These are phyloP conservation scores for Theileria orientalis DNA, from an alignment of 169 alveolate species.

Conservation along the genomic window DNA sequence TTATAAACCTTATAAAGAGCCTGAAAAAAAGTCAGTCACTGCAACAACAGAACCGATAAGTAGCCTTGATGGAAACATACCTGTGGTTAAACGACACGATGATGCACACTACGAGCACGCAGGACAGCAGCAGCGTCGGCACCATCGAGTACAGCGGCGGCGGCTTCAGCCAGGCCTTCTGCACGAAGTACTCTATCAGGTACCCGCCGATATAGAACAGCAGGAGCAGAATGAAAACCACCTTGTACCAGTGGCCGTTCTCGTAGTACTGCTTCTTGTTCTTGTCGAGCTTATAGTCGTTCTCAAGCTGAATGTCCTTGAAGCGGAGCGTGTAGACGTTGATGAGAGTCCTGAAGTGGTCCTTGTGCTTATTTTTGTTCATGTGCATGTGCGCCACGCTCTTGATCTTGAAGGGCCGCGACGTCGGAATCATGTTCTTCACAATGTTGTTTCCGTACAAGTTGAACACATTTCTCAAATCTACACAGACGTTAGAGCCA, in stretches of 20 bases:
- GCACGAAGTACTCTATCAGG: constrained; percentile 23
- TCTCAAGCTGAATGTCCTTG: constrained; percentile 75
- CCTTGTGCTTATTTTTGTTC: constrained; percentile 46
- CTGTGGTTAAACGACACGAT: constrained; percentile 28
- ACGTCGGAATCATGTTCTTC: constrained; percentile 30
- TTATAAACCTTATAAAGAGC: constrained; percentile 24
- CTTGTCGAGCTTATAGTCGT: constrained; percentile 69
- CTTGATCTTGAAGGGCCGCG: constrained; percentile 46
- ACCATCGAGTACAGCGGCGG: not conserved
- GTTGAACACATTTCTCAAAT: constrained; percentile 16
- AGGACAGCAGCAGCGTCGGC: constrained; percentile 19
- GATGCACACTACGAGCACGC: constrained; percentile 12
- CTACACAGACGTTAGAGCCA: constrained; percentile 8
- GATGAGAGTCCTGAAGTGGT: too few species aligned
- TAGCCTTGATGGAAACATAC: too few species aligned
- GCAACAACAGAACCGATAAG: too few species aligned
- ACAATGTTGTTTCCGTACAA: constrained; percentile 1
- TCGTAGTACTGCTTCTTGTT: constrained; percentile 67
- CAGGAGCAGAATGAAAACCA: constrained; percentile 59
- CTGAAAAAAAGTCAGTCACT: too few species aligned
- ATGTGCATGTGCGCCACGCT: not conserved
- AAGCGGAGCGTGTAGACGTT: constrained; percentile 71
- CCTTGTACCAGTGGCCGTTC: constrained; percentile 71
- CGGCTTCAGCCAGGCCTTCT: not conserved
- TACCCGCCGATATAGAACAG: constrained; percentile 42